Conservation (phyloP, 1,284 basidiomycete species). For the Termitomyces sp. region DNA sequence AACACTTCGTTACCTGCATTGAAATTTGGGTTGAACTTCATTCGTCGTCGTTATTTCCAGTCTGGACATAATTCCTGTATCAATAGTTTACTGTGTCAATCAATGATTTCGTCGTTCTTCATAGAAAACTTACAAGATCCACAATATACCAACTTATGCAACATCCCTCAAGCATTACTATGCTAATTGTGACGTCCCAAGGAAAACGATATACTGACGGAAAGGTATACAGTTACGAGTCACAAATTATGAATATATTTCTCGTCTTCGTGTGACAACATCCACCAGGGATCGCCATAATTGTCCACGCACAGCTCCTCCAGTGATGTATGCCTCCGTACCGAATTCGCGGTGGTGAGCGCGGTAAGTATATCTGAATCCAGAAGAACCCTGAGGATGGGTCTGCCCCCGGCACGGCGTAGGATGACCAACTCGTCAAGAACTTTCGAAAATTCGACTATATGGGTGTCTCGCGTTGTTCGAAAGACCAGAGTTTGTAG, state of each 20-base stretch:
- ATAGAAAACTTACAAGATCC: neutral
- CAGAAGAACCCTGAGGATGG: slow-evolving; percentile 25
- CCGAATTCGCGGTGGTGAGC: slow-evolving; percentile 1
- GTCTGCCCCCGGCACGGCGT: slow-evolving; percentile 15
- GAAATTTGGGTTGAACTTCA: neutral
- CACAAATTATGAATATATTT: too few species aligned
- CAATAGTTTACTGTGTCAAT: neutral
- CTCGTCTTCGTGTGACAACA: slow-evolving; percentile 15
- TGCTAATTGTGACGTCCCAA: too few species aligned
- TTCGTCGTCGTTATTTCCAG: neutral
- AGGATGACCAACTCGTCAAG: slow-evolving; percentile 19
- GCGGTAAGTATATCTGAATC: slow-evolving; percentile 24
- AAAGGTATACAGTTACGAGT: too few species aligned
- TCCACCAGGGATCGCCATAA: slow-evolving; percentile 29
- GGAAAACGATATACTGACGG: neutral
- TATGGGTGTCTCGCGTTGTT: slow-evolving; percentile 22
- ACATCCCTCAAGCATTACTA: neutral
- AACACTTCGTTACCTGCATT: neutral
- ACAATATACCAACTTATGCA: too few species aligned
- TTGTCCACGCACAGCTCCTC: slow-evolving; percentile 21
- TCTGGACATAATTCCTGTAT: slow-evolving; percentile 1
- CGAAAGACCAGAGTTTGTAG: slow-evolving; percentile 27
- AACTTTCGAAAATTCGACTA: slow-evolving; percentile 16
- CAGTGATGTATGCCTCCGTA: slow-evolving; percentile 7
- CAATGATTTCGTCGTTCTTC: neutral